Evolutionary conservation across 306 rosid genomes (phyloP).

Genomic region (Vigna trinervia): DNA sequence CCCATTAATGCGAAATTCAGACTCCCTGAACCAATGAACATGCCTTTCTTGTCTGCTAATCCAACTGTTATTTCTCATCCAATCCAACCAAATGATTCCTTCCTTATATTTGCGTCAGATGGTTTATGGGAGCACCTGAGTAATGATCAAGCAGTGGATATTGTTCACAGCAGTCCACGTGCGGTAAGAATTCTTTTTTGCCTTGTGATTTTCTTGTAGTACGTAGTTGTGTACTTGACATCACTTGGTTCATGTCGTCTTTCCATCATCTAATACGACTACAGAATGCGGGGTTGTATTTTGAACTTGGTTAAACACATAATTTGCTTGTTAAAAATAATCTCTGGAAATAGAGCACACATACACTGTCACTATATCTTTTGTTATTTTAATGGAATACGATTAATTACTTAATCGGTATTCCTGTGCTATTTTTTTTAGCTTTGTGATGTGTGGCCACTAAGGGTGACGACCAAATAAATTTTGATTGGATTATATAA

Average conservation of each 20-base stretch:
- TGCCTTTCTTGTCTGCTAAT: conserved; percentile 80
- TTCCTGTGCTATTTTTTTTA: too few relatives aligned
- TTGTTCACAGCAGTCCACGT: conserved; percentile 80
- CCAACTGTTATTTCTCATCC: conserved; percentile 81
- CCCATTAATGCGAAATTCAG: conserved; percentile 75
- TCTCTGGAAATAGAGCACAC: too few relatives aligned
- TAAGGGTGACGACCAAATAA: too few relatives aligned
- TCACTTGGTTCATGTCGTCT: conserved; percentile 18
- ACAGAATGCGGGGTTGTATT: conserved; percentile 18
- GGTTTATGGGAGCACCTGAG: conserved; percentile 97
- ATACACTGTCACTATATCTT: too few relatives aligned
- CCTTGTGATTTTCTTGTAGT: conserved; percentile 16
- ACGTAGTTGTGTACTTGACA: conserved; percentile 27
- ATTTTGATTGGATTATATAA: too few relatives aligned
- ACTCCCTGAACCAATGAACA: conserved; percentile 84
- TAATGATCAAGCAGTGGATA: conserved; percentile 89
- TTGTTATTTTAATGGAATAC: too few relatives aligned
- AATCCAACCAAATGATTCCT: conserved; percentile 89
- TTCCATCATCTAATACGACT: background rate
- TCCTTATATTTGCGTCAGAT: conserved; percentile 97
- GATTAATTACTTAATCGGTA: too few relatives aligned
- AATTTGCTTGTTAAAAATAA: background rate
- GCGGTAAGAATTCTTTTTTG: conserved; percentile 56
- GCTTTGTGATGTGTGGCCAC: too few relatives aligned
- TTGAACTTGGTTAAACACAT: conserved; percentile 25